phyloP scores from a whole-genome alignment of 129 eudicot species.

The Glebionis coronaria region DNA sequence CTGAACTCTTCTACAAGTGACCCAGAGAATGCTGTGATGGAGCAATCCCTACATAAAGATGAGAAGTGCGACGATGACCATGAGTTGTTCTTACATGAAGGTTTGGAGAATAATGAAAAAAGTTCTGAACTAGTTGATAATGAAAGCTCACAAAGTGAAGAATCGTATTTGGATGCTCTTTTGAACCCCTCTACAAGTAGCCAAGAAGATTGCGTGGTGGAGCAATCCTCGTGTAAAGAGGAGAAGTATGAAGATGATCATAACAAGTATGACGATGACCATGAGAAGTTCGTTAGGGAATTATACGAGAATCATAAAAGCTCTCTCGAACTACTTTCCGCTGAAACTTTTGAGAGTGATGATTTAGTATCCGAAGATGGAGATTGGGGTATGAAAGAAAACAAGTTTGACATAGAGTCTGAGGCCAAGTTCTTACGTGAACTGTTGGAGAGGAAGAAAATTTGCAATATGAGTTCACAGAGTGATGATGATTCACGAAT shows the following conservation, averaged over 20 bases:
- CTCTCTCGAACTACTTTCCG: neutral
- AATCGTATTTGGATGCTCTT: too few relatives aligned
- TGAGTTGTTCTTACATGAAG: neutral
- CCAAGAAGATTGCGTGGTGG: too few relatives aligned
- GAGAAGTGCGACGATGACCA: too few relatives aligned
- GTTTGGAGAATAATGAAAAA: neutral
- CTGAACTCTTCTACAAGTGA: too few relatives aligned
- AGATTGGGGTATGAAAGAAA: neutral
- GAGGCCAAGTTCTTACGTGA: neutral
- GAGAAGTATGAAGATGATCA: too few relatives aligned
- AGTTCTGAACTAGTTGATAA: neutral
- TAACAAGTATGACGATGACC: neutral
- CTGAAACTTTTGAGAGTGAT: conserved; percentile 20
- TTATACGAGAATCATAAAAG: conserved; percentile 2
- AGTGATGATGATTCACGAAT: too few relatives aligned
- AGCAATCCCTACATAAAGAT: too few relatives aligned
- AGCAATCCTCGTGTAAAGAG: too few relatives aligned
- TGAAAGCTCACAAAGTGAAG: conserved; percentile 19
- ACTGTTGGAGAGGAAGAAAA: neutral
- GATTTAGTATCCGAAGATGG: conserved; percentile 24
- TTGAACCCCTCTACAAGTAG: too few relatives aligned
- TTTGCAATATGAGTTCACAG: neutral
- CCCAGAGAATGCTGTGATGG: too few relatives aligned
- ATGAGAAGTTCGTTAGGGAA: conserved; percentile 1
- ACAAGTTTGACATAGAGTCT: too few relatives aligned